These are phyloP conservation scores for Schwanniomyces polymorphus DNA, from an alignment of 805 yeast species.

Conservation along the genomic window DNA sequence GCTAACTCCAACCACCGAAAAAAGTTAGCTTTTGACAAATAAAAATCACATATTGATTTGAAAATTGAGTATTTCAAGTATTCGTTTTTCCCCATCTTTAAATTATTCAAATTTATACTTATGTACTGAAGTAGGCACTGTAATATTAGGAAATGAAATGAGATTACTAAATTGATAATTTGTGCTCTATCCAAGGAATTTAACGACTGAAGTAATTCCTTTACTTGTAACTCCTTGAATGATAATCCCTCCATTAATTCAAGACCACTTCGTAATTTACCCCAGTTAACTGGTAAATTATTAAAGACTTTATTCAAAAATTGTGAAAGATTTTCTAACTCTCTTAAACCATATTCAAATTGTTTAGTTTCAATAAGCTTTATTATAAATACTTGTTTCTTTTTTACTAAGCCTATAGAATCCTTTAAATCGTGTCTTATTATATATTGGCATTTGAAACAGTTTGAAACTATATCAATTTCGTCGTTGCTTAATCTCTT, in stretches of 20 bases:
- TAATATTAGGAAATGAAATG: slow-evolving; percentile 27
- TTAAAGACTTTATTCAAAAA: slow-evolving; percentile 9
- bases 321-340: slow-evolving; percentile 11
- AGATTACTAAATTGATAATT: slow-evolving; percentile 14
- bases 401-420: slow-evolving; percentile 13
- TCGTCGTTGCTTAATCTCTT: neutral
- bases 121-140: slow-evolving; percentile 25
- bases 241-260: neutral
- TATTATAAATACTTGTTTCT: slow-evolving; percentile 27
- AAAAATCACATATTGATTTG: slow-evolving; percentile 12
- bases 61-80: slow-evolving; percentile 10
- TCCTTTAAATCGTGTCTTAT: slow-evolving; percentile 6
- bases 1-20: slow-evolving; percentile 20
- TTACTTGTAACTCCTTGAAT: neutral
- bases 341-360: slow-evolving; percentile 11
- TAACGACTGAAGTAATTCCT: neutral
- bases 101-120: slow-evolving; percentile 14
- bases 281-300: neutral
- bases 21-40: slow-evolving; percentile 17
- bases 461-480: slow-evolving; percentile 8
- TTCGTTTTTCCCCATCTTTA: slow-evolving; percentile 4
- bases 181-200: neutral
- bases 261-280: neutral
- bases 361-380: slow-evolving; percentile 18
- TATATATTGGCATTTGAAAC: slow-evolving; percentile 17